Base-by-base conservation (phyloP, 2,329 filamentous ascomycete species). In the Claviceps cyperi region DNA sequence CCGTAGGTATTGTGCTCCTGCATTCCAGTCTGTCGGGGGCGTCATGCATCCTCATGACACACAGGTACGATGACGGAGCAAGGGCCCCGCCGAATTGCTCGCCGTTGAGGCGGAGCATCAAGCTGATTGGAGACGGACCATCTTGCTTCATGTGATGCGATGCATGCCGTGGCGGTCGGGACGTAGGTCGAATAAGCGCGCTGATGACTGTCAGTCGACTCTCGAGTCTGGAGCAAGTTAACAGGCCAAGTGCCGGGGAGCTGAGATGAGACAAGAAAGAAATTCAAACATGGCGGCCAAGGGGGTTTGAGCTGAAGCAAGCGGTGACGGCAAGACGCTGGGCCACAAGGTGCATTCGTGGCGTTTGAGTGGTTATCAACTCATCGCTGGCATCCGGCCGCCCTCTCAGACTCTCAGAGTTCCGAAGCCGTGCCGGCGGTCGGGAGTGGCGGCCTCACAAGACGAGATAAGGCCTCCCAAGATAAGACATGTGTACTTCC, bases 331-430 rank as follows among this genome's bases (percentile, higher is more conserved):
- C 51, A 49, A 53, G 49, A 50, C 52, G 46, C 53, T 47, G 52
- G 55, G 45, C 57, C 62, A 64, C 60, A 63, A 55, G 59, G 60
- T 53, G 49, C 38, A 46, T 58, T 55, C 55, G 56, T 52, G 60
- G 59, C 56, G 58, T 63, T 56, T 53, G 58, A 64, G 58, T 64
- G 62, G 62, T 56, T 55, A 48, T 22, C 22, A 22, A 22, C 22
- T 22, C 5, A 22, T 24, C 45, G 14, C 22, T 19, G n/a, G n/a
- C 15, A 38, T 14, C 5, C 21, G 14, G 38, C 24, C 5, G 11
- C 40, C 32, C 43, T 35, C 19, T 13, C 14, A 37, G 47, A 49
- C 43, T 35, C 19, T 13, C 14, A 37, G 47, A 49, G 22, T 37
- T 40, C 40, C 24, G 40, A 49, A 36, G 47, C 47, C 28, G 19